phyloP scores from a whole-genome alignment of 768 basidiomycete species.

The Trametes sanguinea region DNA sequence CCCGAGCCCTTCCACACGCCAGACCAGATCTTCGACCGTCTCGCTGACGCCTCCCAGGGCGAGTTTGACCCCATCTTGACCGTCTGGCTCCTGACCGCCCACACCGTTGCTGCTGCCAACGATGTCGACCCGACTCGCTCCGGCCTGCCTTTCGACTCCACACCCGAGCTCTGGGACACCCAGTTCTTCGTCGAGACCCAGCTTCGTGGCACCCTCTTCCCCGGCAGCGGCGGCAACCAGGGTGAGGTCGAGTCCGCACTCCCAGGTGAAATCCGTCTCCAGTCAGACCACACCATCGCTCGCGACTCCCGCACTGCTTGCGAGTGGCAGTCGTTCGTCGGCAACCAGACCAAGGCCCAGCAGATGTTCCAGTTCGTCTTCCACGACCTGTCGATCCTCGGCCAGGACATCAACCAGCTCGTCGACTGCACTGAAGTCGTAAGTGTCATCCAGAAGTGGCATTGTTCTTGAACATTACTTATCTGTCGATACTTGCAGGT shows the following conservation, averaged over 20 bases:
- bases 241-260: conserved; percentile 19
- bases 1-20: conserved; percentile 18
- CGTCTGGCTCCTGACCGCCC: conserved; percentile 18
- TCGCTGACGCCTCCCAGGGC: conserved; percentile 17
- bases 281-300: conserved; percentile 24
- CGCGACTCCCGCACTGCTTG: conserved; percentile 31
- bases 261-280: conserved; percentile 16
- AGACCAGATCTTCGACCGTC: conserved; percentile 24
- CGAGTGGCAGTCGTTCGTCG: conserved; percentile 32
- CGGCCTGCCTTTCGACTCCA: conserved; percentile 19
- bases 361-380: conserved; percentile 22
- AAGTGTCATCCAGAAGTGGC: not conserved
- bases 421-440: conserved; percentile 21
- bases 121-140: conserved; percentile 15
- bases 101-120: conserved; percentile 19
- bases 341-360: conserved; percentile 23
- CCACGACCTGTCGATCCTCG: conserved; percentile 16
- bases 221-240: conserved; percentile 18
- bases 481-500: not conserved
- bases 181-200: conserved; percentile 20
- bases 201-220: conserved; percentile 15
- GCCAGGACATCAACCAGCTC: conserved; percentile 15
- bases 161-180: conserved; percentile 16
- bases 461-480: not conserved
- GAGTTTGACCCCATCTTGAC: conserved; percentile 13